Evolutionary conservation across 164 flowering plant genomes (phyloP).

Genomic region (Stephania cephalantha): DNA sequence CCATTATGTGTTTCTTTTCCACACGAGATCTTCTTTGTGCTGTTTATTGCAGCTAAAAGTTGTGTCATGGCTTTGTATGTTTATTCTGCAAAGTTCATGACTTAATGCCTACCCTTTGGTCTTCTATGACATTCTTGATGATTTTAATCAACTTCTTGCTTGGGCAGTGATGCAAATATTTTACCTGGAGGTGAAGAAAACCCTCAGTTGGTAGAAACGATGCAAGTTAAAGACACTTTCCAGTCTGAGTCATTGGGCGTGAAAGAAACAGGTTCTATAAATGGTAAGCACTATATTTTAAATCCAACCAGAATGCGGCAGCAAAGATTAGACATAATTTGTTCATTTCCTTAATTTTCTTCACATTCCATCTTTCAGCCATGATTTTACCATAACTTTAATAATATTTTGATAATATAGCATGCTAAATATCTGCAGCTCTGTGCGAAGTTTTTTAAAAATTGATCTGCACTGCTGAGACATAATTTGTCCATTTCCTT

Average conservation of each 20-base stretch:
- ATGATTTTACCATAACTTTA: too few species aligned
- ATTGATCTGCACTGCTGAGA: too few species aligned
- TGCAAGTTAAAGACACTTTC: conserved; percentile 14
- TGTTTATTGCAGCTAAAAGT: neutral
- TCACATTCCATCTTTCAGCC: too few species aligned
- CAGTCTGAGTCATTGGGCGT: neutral
- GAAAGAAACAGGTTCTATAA: conserved; percentile 3
- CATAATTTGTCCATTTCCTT: too few species aligned
- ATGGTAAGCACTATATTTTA: conserved; percentile 8
- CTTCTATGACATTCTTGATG: neutral
- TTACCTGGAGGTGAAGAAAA: conserved; percentile 5
- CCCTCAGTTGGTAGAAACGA: neutral
- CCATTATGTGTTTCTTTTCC: neutral
- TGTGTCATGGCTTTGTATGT: neutral
- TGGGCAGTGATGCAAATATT: conserved; percentile 18
- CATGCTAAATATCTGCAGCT: neutral
- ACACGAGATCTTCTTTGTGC: neutral
- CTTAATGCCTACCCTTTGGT: neutral
- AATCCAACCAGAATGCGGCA: neutral
- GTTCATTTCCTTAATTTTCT: too few species aligned
- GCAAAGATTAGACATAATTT: neutral
- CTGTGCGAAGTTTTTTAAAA: neutral
- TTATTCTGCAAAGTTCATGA: neutral
- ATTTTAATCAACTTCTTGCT: neutral
- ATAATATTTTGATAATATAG: neutral